Base-by-base conservation (phyloP, 768 basidiomycete genomes). In the Boletus vermiculosoides region DNA sequence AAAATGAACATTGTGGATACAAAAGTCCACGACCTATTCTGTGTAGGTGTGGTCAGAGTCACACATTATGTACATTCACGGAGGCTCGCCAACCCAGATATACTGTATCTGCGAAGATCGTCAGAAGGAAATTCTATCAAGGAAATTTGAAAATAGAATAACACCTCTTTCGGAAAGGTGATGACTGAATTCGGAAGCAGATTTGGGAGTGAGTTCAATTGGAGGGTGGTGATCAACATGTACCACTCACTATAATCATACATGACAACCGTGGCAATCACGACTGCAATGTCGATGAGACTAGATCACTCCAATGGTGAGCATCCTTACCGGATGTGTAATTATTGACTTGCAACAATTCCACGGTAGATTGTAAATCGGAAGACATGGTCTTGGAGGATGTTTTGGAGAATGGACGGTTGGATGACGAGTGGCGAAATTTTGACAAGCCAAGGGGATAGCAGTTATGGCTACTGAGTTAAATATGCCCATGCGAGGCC, bases 1-100 rank as follows among this genome's bases (percentile, higher is more conserved):
- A 30, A 8, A 30, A 30, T 30, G 30, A 30, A 30, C 30, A 30
- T 30, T 9, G 30, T 8, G 2, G 30, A 30, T 2, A 66, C 57
- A 28, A 46, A 44, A 7, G 55, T 61, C 65, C 65, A 67, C 8
- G 60, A 20, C 31, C 54, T 55, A 23, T 25, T 59, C 66, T 67
- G 44, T 50, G 20, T 41, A 41, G 4, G 23, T 5, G 1, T 30
- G 9, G 8, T 30, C 30, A 30, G 30, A 9, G 30, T 9, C 30
- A 9, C 30, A 30, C 7, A 30, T 1, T 4, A n/a, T 67, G 25
- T 37, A 10, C 11, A 37, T 18, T 8, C 37, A 39, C n/a, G 9
- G 18, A 18, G 5, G 16, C 25, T 41, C 12, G 23, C 66, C 20
- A 20, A 67, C 66, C 66, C 63, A 67, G 18, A 67, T 4, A 39